A percentile compares a stretch with the other conserved stretches of the same genome.
These are phyloP conservation scores for Chlorella sp. DNA, from an alignment of 139 green algal genomes.

Conservation along the genomic window DNA sequence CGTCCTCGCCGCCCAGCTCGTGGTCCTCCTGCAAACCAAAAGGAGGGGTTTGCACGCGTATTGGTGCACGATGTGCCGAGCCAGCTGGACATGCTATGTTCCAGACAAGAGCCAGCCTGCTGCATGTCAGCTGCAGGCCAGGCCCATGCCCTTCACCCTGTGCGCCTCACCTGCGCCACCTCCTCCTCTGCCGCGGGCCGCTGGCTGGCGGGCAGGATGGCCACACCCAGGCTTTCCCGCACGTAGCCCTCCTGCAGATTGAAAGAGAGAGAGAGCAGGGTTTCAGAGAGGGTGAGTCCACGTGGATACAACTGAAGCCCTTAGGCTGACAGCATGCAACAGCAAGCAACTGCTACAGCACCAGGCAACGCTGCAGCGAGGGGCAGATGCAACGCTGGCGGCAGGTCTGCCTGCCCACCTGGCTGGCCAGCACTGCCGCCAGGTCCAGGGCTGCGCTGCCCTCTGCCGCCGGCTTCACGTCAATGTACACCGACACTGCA, in stretches of 20 bases:
- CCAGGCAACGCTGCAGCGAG: no score
- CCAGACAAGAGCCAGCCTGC: no score
- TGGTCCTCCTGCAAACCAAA: conserved; percentile 66
- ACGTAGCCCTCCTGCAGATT: conserved; percentile 52
- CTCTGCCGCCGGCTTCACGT: neutral
- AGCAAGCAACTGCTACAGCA: no score
- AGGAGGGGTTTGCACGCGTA: no score
- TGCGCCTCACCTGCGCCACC: neutral
- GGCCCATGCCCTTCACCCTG: neutral
- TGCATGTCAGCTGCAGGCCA: no score
- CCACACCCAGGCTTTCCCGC: conserved; percentile 59
- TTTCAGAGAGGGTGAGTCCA: no score
- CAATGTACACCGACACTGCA: conserved; percentile 30
- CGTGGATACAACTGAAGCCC: no score
- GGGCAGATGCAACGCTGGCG: no score
- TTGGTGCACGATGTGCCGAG: no score
- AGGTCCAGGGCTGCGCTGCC: conserved; percentile 27
- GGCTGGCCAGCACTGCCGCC: conserved; percentile 28
- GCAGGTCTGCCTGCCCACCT: neutral
- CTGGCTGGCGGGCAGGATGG: conserved; percentile 43
- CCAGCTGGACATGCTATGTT: no score
- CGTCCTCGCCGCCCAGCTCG: conserved; percentile 6
- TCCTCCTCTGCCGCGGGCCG: conserved; percentile 52
- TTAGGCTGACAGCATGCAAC: no score
- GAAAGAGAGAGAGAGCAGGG: no score